Percentiles rank a stretch among this genome's conserved stretches.
phyloP scores from a whole-genome alignment of 1,139 yeast genomes.

The Candida labiduridarum region DNA sequence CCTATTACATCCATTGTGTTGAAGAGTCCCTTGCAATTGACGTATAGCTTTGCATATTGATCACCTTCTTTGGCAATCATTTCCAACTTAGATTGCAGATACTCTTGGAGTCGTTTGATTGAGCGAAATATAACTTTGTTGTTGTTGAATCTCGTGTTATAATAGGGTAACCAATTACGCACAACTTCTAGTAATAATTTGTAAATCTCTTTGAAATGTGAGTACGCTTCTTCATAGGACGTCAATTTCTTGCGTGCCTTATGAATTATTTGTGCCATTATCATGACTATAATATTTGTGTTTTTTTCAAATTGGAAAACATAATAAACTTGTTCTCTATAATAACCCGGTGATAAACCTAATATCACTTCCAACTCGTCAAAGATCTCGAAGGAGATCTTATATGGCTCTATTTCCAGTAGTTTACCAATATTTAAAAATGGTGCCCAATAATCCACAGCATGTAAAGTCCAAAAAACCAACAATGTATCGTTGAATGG shows the following conservation, averaged over 20 bases:
- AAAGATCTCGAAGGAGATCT: slow-evolving; percentile 14
- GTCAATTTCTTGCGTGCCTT: slow-evolving; percentile 7
- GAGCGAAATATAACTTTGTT: slow-evolving; percentile 35
- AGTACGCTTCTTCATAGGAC: slow-evolving; percentile 12
- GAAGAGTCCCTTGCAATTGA: not conserved
- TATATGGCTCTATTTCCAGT: slow-evolving; percentile 18
- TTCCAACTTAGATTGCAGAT: not conserved
- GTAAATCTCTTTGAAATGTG: slow-evolving; percentile 15
- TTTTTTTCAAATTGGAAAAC: slow-evolving; percentile 20
- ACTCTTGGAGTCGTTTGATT: slow-evolving; percentile 12
- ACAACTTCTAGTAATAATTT: slow-evolving; percentile 16
- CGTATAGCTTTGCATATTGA: not conserved
- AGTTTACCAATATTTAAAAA: slow-evolving; percentile 18
- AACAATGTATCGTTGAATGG: slow-evolving; percentile 13
- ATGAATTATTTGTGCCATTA: slow-evolving; percentile 17
- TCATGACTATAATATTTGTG: slow-evolving; percentile 28
- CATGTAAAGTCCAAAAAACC: slow-evolving; percentile 32
- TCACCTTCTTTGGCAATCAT: not conserved
- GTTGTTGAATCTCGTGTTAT: slow-evolving; percentile 33
- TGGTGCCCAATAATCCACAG: slow-evolving; percentile 34
- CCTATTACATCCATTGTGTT: not conserved
- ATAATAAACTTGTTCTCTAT: slow-evolving; percentile 3
- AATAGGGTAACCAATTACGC: slow-evolving; percentile 34
- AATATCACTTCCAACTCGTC: slow-evolving; percentile 6
- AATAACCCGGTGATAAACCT: slow-evolving; percentile 6